Base-by-base conservation (phyloP, 331 rosid species). In the Acacia concinna region DNA sequence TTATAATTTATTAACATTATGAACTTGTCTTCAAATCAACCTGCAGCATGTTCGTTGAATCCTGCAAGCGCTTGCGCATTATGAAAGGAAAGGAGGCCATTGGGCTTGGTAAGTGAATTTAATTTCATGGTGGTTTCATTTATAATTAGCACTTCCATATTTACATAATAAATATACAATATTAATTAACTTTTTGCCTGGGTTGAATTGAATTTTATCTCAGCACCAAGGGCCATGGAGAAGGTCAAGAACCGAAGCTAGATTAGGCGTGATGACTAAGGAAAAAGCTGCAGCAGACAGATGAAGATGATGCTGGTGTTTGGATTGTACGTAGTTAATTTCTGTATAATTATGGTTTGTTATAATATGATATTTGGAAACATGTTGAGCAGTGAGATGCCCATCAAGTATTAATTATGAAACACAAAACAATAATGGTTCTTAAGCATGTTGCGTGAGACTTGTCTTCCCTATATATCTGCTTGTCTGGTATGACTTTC, bases 1-100 rank as follows among this genome's bases (percentile, higher is more conserved):
- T 63, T 76, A 30, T 77, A 79, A 74, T 34, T n/a, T n/a, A n/a
- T n/a, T n/a, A n/a, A n/a, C n/a, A n/a, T n/a, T n/a, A 27, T 65
- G 28, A 47, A 51, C 46, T 38, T 46, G 51, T 69, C 2, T 37
- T 4, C 57, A 11, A 49, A 73, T 79, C n/a, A 44, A 81, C 51
- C 37, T 8, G 34, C 90, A 94, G 97, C 86, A 96, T 96, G 98
- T 96, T 96, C 83, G 97, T 96, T 71, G 96, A 89, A 71, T 91
- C 99, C 64, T 96, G 99, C 93, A 96, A 91, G 84, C 96, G 98
- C 81, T 32, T 93, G 84, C 92, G 97, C 65, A 96, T 96, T 74
- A 96, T 91, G 98, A 96, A 91, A 87, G 97, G 97, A 84, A 93
- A 89, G 81, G 99, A 96, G 88, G 99, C 99, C 12, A 87, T 91